Evolutionary conservation across 345 rosid species (phyloP), one percentile per base, ranked within the genome.

Genomic region (Turritis glabra): DNA sequence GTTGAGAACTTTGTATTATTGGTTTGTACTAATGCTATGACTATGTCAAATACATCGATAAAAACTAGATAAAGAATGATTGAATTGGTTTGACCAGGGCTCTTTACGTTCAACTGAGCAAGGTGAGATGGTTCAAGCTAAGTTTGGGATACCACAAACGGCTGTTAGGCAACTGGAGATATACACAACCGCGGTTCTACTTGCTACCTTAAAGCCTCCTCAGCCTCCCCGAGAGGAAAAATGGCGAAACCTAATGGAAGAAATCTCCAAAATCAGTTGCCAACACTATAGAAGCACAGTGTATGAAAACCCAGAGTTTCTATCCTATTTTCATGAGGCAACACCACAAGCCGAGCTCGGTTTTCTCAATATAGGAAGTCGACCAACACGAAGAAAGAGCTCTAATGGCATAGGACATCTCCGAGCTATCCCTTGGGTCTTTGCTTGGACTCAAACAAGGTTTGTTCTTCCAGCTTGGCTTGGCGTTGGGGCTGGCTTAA

Each of bases 401-500:
- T 84, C 97, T 3, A 95, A 79, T 1, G 99, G 93, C 29, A 92
- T 95, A 2, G 99, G 97, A 48, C 97, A 95, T 85, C 97, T 95
- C 21, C 87, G 97, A 35, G 97, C 97, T 72, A 95, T 95, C 72
- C 99, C 99, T 26, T 92, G 98, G 97, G 86, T 92, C 26, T 91
- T 95, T 72, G 99, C 99, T 6, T 92, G 99, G 99, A 95, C 97
- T 2, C 97, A 91, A 75, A 95, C 97, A 48, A 86, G 99, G 62
- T 95, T 92, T 78, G 99, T 95, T 62, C 97, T 95, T 68, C 99
- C 99, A 27, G 97, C 99, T 50, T 95, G 99, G 97, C 97, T 95
- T 57, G 99, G 99, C 30, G 90, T 95, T 18, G 97, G 97, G 58
- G 88, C 96, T 22, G 99, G 97, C 35, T 48, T 92, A 44, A 86